Base-by-base conservation (phyloP, 2,329 filamentous ascomycete species). In the Fusarium tupiense region DNA sequence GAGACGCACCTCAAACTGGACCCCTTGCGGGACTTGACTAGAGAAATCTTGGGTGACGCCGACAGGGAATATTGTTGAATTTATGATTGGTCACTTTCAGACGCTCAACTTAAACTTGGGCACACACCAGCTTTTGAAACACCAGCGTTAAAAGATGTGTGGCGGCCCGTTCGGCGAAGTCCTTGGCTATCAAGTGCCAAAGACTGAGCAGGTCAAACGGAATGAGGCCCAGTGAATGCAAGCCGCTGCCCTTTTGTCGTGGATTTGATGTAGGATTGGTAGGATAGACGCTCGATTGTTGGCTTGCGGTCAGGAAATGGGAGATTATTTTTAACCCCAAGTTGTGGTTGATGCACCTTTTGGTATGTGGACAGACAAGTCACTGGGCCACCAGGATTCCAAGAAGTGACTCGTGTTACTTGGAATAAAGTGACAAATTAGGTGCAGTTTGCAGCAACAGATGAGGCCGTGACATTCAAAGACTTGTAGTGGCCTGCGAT, bases 21-120 rank as follows among this genome's bases (percentile, higher is more conserved):
- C 67, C 74, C 61, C 72, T 65, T 65, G 63, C 57, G 57, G 60
- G 58, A 37, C 67, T 50, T 57, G 37, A 29, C n/a, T 38, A 61
- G 17, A 62, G 60, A 68, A 60, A 52, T 58, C 44, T 69, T 76
- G 74, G 65, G 62, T 75, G 74, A 77, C 77, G 78, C 78, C 71
- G 70, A 76, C 68, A 74, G 71, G 75, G 73, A 74, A 76, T 78
- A 69, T 78, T 76, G 24, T 78, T 77, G 76, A 61, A 71, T 58
- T n/a, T 53, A 38, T 82, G 78, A 83, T 84, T 84, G 82, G 83
- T 40, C 61, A 54, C 68, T 64, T 71, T 68, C 72, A 75, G 56
- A 76, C 78, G 77, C 76, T 79, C 79, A 79, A 78, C 75, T 81
- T 81, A 80, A 80, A 77, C 81, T 79, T 80, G 77, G 76, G 59